Base-by-base conservation (phyloP, 1,284 basidiomycete species). In the Ustilago curta region DNA sequence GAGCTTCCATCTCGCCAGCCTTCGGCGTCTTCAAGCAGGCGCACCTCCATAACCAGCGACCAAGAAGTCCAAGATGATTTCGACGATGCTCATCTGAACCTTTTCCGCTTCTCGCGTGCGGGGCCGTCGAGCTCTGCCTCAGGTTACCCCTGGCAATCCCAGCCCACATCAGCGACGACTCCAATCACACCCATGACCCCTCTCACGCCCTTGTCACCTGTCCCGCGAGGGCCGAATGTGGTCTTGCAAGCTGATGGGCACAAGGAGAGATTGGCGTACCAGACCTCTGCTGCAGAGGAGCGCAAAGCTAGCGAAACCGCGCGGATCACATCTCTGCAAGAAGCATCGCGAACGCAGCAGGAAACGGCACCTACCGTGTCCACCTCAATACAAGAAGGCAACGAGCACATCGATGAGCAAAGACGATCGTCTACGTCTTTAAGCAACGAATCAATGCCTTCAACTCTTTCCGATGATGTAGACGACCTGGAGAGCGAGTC, bases 21-120 rank as follows among this genome's bases (percentile, higher is more conserved):
- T 11, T 54, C 52, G 4, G 8, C 18, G 1, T 8, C 40, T 3
- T 44, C 58, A 7, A 60, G 53, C 27, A 42, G 53, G 21, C 47
- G 48, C n/a, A 43, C 32, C 23, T 67, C 64, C 1, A 29, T 21
- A 1, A 49, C 53, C 16, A 56, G 47, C 35, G 40, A 45, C 19
- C 54, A 29, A 9, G 58, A 67, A 25, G 58, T 48, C 35, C 48
- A 53, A 16, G 64, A 61, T 19, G 27, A 35, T 7, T 67, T 60
- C 23, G 58, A 60, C n/a, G 43, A 57, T 42, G 44, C n/a, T 4
- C 16, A 27, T 4, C 5, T 55, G 23, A 44, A 43, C 37, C 1
- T 2, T 1, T 43, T 45, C 18, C 58, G 43, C 47, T 66, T 51
- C 42, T 49, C 51, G 12, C 23, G 63, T 32, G 45, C 32, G 3